Evolutionary conservation across 306 rosid species (phyloP).

Genomic region (Cajanus cajan): DNA sequence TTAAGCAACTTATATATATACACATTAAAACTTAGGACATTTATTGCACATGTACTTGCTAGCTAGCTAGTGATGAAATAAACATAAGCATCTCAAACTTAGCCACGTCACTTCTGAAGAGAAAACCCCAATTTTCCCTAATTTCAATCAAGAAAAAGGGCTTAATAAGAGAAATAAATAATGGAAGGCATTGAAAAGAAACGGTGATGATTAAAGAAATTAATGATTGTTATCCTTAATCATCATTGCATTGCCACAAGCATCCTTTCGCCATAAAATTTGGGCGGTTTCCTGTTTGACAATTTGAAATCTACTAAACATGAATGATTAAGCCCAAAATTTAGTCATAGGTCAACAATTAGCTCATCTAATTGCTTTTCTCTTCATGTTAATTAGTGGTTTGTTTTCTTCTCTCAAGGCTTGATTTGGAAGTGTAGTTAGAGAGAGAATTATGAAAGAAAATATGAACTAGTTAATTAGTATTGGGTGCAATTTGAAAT

Average conservation of each 20-base stretch:
- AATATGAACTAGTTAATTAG: no score
- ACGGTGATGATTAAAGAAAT: slow-evolving; percentile 6
- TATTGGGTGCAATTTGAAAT: no score
- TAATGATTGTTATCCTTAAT: slow-evolving; percentile 9
- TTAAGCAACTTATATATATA: background rate
- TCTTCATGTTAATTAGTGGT: background rate
- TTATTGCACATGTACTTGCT: background rate
- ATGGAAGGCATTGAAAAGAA: background rate
- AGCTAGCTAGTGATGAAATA: background rate
- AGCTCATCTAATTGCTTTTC: background rate
- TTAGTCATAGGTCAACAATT: background rate
- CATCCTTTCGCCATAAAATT: background rate
- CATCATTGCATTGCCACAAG: slow-evolving; percentile 24
- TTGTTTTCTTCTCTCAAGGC: no score
- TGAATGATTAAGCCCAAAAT: slow-evolving; percentile 4
- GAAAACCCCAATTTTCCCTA: background rate
- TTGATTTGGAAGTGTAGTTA: no score
- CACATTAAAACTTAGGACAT: background rate
- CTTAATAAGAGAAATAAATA: background rate
- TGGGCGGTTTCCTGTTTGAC: background rate
- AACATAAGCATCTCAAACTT: background rate
- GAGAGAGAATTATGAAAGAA: no score
- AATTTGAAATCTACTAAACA: background rate
- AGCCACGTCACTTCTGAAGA: background rate
- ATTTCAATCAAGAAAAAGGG: background rate